Evolutionary conservation across 805 yeast genomes (phyloP), one percentile per base, ranked within the genome.

Genomic region (Starmerella bombi): DNA sequence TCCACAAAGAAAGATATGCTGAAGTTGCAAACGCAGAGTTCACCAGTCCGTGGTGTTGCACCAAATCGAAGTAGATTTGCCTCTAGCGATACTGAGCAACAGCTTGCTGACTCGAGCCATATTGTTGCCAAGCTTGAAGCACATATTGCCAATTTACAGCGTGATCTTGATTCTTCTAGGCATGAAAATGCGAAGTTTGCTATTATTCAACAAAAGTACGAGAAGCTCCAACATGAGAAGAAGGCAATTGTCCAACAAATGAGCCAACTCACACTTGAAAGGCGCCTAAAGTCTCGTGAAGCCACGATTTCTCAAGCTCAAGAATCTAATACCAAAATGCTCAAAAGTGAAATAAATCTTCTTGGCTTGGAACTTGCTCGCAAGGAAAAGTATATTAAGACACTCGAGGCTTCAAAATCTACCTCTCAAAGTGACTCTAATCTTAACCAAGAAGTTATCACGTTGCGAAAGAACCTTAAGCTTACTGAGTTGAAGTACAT

Each of bases 331-430:
- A 42, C 42, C 19, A 50, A 48, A 38, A 47, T 45, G 17, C 41
- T 54, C 16, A 43, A 43, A 29, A 44, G 54, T 21, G 62, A 61
- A 36, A 38, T 59, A 25, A 59, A 59, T 21, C 57, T 58, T 20
- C 44, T 61, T 28, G 48, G 54, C 38, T 55, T 51, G 17, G 45
- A 50, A 33, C 51, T 59, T 14, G 57, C 53, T 31, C 56, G 57
- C 29, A 43, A 56, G 18, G 62, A 60, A 40, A 54, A 51, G 21
- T 50, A 44, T 10, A 48, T 55, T 20, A 51, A 51, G 37, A 46
- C 43, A 25, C 46, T 52, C 7, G 55, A 51, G 32, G 53, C 52
- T 20, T 27, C 34, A 7, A 41, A 53, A 1, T 51, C 51, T 32
- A 8, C 21, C 5, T 5, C 21, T 15, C 31, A 28, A 28, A 15